phyloP scores from a whole-genome alignment of 768 basidiomycete species.

The Phylloporus sp. region DNA sequence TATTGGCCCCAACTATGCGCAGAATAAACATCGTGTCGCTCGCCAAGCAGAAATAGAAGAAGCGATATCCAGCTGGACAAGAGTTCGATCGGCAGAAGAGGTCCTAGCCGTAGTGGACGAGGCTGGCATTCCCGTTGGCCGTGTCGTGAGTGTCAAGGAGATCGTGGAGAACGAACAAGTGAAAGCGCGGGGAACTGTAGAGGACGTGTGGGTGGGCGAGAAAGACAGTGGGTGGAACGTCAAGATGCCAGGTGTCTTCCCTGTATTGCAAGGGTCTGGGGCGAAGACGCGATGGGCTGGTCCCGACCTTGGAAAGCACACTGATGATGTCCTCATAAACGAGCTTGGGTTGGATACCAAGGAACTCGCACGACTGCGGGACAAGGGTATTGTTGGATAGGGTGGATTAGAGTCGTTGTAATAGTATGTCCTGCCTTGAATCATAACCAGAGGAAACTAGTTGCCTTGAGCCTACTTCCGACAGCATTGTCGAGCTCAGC shows the following conservation, averaged over 20 bases:
- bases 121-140: conserved; percentile 60
- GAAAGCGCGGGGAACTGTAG: conserved; percentile 50
- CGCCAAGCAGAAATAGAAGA: conserved; percentile 52
- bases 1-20: conserved; percentile 47
- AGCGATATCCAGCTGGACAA: conserved; percentile 62
- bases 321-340: conserved; percentile 43
- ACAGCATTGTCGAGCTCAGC: conserved; percentile 36
- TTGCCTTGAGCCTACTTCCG: conserved; percentile 35
- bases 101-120: conserved; percentile 47
- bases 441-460: conserved; percentile 37
- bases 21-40: conserved; percentile 40
- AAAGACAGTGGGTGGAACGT: conserved; percentile 51
- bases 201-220: conserved; percentile 52
- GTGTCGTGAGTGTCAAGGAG: conserved; percentile 60
- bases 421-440: background rate
- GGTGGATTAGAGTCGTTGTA: background rate
- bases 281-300: conserved; percentile 64
- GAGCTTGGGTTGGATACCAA: conserved; percentile 40
- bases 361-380: conserved; percentile 38
- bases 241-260: conserved; percentile 66
- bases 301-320: conserved; percentile 61
- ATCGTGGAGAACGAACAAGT: conserved; percentile 57
- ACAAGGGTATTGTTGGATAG: conserved; percentile 39
- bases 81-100: conserved; percentile 45
- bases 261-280: conserved; percentile 56